These are phyloP conservation scores for Naganishia sp. DNA, from an alignment of 1,284 basidiomycete genomes.

Conservation along the genomic window DNA sequence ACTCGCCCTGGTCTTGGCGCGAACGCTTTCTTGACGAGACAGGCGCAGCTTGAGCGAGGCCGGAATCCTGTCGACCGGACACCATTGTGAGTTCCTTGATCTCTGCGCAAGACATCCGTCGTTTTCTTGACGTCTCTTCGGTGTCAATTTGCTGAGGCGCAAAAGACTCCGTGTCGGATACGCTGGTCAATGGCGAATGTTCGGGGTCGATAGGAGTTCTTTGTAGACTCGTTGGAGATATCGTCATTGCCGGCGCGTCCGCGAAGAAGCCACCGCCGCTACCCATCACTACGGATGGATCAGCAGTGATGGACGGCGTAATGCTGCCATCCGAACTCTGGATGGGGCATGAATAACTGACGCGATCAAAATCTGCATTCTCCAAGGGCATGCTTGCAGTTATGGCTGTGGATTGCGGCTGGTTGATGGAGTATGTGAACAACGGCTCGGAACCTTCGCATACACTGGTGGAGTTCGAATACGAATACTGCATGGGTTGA, in stretches of 20 bases:
- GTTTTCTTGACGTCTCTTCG: background rate
- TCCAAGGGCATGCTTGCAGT: background rate
- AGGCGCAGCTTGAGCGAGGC: background rate
- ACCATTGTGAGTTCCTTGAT: no score
- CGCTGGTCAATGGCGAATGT: slow-evolving; percentile 5
- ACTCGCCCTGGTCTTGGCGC: background rate
- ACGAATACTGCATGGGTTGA: slow-evolving; percentile 4
- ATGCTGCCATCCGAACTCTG: slow-evolving; percentile 6
- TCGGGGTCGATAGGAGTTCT: background rate
- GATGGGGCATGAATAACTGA: background rate
- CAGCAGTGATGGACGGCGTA: slow-evolving; percentile 2
- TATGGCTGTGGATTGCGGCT: background rate
- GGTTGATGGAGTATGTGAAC: slow-evolving; percentile 1
- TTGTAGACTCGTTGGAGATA: slow-evolving; percentile 24
- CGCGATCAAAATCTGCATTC: background rate
- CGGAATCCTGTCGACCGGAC: background rate
- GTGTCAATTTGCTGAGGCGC: background rate
- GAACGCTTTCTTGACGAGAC: slow-evolving; percentile 1
- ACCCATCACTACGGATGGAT: slow-evolving; percentile 6
- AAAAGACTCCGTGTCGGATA: slow-evolving; percentile 3
- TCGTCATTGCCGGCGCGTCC: slow-evolving; percentile 14
- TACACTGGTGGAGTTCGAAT: background rate
- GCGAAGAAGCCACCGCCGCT: slow-evolving; percentile 4
- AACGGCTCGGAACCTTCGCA: slow-evolving; percentile 3
- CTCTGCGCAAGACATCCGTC: background rate